Evolutionary conservation across 495 filamentous ascomycete species (phyloP).

Genomic region (Apodospora peruviana): DNA sequence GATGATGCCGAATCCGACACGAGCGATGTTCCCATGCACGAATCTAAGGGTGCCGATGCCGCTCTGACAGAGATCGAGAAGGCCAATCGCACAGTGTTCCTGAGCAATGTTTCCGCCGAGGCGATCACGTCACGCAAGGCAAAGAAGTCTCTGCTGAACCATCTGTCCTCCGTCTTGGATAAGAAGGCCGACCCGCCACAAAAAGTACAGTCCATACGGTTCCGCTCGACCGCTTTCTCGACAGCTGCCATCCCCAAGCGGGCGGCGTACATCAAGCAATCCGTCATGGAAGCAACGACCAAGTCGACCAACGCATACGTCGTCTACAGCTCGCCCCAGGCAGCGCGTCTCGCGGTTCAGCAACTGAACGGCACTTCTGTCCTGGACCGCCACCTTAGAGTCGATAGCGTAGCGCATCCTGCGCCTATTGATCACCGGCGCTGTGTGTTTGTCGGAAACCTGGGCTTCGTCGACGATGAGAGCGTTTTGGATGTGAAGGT

Average conservation of each 20-base stretch:
- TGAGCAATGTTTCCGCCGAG: slow-evolving; percentile 80
- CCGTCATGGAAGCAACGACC: slow-evolving; percentile 80
- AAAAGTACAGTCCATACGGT: slow-evolving; percentile 83
- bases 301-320: slow-evolving; percentile 93
- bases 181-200: slow-evolving; percentile 44
- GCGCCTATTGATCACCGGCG: slow-evolving; percentile 72
- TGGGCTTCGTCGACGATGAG: slow-evolving; percentile 90
- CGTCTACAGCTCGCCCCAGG: slow-evolving; percentile 69
- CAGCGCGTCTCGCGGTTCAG: slow-evolving; percentile 68
- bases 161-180: slow-evolving; percentile 51
- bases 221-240: slow-evolving; percentile 83
- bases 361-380: slow-evolving; percentile 78
- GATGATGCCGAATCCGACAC: slow-evolving; percentile 14
- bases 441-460: slow-evolving; percentile 95
- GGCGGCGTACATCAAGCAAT: slow-evolving; percentile 77
- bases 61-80: slow-evolving; percentile 65
- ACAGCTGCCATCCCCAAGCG: slow-evolving; percentile 76
- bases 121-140: slow-evolving; percentile 76
- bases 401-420: slow-evolving; percentile 86
- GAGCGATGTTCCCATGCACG: slow-evolving; percentile 34
- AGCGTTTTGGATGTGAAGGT: slow-evolving; percentile 53
- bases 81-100: slow-evolving; percentile 83
- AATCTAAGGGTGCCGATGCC: slow-evolving; percentile 41
- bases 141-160: slow-evolving; percentile 67
- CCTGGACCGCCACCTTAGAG: slow-evolving; percentile 82